These are phyloP conservation scores for Physaria fendleri DNA, from an alignment of 345 rosid genomes.

Conservation along the genomic window DNA sequence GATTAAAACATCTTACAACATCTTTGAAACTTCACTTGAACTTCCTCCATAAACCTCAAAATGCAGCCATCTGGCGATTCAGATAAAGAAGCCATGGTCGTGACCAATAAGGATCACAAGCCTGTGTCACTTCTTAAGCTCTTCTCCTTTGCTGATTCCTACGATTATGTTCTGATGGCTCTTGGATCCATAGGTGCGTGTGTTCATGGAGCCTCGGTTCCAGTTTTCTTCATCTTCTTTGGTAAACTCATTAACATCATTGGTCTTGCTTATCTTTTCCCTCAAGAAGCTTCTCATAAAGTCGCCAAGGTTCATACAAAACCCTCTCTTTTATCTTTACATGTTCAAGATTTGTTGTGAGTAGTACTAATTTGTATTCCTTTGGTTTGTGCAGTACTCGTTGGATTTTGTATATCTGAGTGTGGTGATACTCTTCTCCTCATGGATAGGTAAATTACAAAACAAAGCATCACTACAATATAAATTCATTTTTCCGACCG, in stretches of 20 bases:
- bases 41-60: constrained; percentile 10
- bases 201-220: constrained; percentile 88
- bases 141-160: constrained; percentile 73
- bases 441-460: constrained; percentile 68
- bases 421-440: constrained; percentile 69
- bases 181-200: constrained; percentile 82
- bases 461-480: too few species aligned
- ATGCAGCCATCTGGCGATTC: constrained; percentile 22
- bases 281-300: constrained; percentile 72
- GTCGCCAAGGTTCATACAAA: constrained; percentile 77
- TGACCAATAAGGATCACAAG: constrained; percentile 16
- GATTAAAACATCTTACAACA: neutral
- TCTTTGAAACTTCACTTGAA: neutral
- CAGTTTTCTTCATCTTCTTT: constrained; percentile 89
- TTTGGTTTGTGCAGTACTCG: constrained; percentile 59
- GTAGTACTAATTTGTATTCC: neutral
- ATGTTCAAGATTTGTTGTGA: neutral
- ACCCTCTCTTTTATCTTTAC: neutral
- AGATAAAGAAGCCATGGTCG: neutral
- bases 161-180: constrained; percentile 66
- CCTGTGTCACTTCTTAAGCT: constrained; percentile 60
- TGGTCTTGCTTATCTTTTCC: constrained; percentile 85
- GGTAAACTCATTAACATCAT: constrained; percentile 79
- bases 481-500: too few species aligned
- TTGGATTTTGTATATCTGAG: constrained; percentile 96